phyloP scores from a whole-genome alignment of 2,329 filamentous ascomycete genomes.

The Botrytis elliptica region DNA sequence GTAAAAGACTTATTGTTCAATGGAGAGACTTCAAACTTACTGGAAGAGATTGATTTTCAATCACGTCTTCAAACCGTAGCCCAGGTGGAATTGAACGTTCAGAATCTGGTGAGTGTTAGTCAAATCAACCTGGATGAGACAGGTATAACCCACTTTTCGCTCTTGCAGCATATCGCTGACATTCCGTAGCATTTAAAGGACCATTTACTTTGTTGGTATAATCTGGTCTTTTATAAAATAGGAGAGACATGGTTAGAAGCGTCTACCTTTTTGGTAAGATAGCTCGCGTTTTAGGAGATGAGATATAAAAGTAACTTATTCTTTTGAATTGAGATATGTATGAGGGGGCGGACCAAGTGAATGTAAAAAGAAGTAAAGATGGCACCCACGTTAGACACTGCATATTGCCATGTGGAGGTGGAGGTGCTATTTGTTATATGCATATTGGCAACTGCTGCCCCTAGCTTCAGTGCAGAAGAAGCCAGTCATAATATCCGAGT shows the following conservation, averaged over 20 bases:
- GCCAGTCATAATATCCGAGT: neutral
- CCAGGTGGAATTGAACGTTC: slow-evolving; percentile 63
- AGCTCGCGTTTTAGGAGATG: neutral
- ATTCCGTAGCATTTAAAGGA: slow-evolving; percentile 33
- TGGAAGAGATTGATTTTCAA: slow-evolving; percentile 72
- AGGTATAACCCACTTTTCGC: slow-evolving; percentile 30
- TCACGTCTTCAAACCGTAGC: slow-evolving; percentile 73
- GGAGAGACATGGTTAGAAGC: slow-evolving; percentile 34
- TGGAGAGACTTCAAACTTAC: slow-evolving; percentile 51
- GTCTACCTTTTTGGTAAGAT: neutral
- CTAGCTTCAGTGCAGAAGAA: neutral
- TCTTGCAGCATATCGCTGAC: slow-evolving; percentile 32
- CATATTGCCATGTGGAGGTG: neutral
- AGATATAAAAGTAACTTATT: neutral
- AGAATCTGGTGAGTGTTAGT: slow-evolving; percentile 24
- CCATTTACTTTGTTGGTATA: slow-evolving; percentile 30
- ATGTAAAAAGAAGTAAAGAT: neutral
- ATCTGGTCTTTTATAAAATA: slow-evolving; percentile 38
- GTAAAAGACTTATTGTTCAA: neutral
- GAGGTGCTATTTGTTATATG: slow-evolving; percentile 8
- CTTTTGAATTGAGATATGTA: neutral
- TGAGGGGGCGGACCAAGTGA: neutral
- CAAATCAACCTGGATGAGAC: neutral
- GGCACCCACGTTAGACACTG: neutral
- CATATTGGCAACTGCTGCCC: neutral